These are phyloP conservation scores for Salisapilia sapeloensis DNA, from an alignment of 352 stramenopile genomes.

Conservation along the genomic window DNA sequence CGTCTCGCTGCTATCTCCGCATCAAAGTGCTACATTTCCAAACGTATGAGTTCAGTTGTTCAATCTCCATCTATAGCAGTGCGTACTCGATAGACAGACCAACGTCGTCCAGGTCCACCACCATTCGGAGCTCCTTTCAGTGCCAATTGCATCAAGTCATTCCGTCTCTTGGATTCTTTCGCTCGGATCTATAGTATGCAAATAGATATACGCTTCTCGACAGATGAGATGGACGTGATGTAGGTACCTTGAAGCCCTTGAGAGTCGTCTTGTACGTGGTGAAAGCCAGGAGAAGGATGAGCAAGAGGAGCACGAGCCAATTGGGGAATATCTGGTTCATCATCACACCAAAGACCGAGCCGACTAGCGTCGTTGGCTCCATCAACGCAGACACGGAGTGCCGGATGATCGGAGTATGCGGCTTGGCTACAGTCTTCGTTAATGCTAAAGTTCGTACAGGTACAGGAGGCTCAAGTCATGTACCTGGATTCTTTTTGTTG, in stretches of 20 bases:
- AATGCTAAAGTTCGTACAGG: constrained; percentile 4
- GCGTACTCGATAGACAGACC: constrained; percentile 52
- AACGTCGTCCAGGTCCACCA: constrained; percentile 23
- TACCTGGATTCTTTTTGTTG: constrained; percentile 83
- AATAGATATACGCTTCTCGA: no score
- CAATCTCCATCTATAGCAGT: no score
- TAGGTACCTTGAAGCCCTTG: constrained; percentile 44
- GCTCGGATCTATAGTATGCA: constrained; percentile 17
- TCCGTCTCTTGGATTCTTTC: constrained; percentile 30
- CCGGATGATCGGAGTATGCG: constrained; percentile 90
- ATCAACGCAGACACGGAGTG: constrained; percentile 98
- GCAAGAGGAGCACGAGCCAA: constrained; percentile 64
- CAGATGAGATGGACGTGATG: neutral
- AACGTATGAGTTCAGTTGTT: neutral
- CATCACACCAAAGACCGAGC: constrained; percentile 67
- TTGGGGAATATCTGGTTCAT: constrained; percentile 70
- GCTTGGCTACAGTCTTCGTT: constrained; percentile 20
- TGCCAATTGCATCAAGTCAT: constrained; percentile 23
- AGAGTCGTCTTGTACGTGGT: constrained; percentile 57
- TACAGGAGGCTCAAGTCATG: constrained; percentile 1
- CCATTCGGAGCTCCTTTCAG: constrained; percentile 24
- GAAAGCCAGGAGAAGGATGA: constrained; percentile 58
- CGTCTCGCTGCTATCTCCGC: constrained; percentile 28
- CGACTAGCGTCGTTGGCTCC: constrained; percentile 86
- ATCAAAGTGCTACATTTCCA: constrained; percentile 31